Conservation (phyloP, 306 rosid species). For the Cicer yamashitae region DNA sequence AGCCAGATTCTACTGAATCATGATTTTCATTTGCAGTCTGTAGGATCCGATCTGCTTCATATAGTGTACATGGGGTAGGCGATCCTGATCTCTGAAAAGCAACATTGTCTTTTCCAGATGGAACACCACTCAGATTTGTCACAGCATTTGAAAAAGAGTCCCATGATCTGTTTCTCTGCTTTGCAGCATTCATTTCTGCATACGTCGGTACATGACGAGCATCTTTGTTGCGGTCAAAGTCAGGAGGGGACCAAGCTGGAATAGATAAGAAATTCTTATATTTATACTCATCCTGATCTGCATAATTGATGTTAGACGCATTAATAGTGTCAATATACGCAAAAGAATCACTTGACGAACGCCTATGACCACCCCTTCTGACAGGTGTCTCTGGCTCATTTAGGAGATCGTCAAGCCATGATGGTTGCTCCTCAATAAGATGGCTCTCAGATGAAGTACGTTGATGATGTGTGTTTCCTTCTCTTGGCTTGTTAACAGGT, state of each 20-base stretch:
- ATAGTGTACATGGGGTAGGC: slow-evolving; percentile 53
- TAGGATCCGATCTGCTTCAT: slow-evolving; percentile 69
- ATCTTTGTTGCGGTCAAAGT: slow-evolving; percentile 80
- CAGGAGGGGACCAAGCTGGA: slow-evolving; percentile 82
- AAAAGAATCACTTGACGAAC: slow-evolving; percentile 98
- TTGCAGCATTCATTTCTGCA: slow-evolving; percentile 65
- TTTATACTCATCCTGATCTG: slow-evolving; percentile 69
- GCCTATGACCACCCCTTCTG: slow-evolving; percentile 92
- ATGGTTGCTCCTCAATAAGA: slow-evolving; percentile 92
- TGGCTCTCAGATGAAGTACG: slow-evolving; percentile 95
- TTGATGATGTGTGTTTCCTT: slow-evolving; percentile 78
- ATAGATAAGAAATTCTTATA: slow-evolving; percentile 57
- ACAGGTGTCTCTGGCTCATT: slow-evolving; percentile 97
- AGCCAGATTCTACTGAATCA: slow-evolving; percentile 63
- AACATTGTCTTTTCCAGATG: slow-evolving; percentile 64
- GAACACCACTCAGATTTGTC: slow-evolving; percentile 55
- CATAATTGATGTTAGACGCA: slow-evolving; percentile 57
- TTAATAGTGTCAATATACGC: slow-evolving; percentile 73
- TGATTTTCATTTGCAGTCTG: slow-evolving; percentile 62
- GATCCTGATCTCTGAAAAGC: slow-evolving; percentile 69
- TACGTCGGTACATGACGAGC: slow-evolving; percentile 66
- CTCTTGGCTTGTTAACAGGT: slow-evolving; percentile 72
- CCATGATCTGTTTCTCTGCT: slow-evolving; percentile 78
- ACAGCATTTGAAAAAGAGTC: slow-evolving; percentile 64
- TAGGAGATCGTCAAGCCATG: slow-evolving; percentile 99